Conservation (phyloP, 2,329 filamentous ascomycete species). For the Penicillium sp. region DNA sequence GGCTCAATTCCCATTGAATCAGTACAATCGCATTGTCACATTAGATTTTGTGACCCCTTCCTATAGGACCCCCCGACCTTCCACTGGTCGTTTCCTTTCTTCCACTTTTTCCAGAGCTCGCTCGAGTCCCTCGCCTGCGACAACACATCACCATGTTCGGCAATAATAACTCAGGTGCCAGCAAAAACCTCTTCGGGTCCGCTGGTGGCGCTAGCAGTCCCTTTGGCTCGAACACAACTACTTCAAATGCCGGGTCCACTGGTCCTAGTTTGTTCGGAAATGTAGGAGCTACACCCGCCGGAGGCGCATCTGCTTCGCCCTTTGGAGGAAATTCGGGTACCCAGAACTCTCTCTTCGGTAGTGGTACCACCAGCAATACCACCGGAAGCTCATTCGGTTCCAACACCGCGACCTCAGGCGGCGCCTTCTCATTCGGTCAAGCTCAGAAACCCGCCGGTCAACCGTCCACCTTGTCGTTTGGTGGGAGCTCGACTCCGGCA, state of each 20-base stretch:
- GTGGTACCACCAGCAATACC: slow-evolving; percentile 8
- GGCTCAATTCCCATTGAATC: slow-evolving; percentile 1
- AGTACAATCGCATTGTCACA: slow-evolving; percentile 3
- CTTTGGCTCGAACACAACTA: slow-evolving; percentile 33
- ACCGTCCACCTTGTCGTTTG: slow-evolving; percentile 29
- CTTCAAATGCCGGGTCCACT: slow-evolving; percentile 22
- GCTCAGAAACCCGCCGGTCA: slow-evolving; percentile 26
- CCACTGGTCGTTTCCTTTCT: slow-evolving; percentile 11
- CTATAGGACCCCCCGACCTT: slow-evolving; percentile 13
- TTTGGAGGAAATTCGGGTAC: slow-evolving; percentile 33
- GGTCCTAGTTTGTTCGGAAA: slow-evolving; percentile 42
- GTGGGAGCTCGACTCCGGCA: slow-evolving; percentile 33
- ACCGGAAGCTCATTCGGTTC: background rate
- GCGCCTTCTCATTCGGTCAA: slow-evolving; percentile 28
- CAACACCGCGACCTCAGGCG: background rate
- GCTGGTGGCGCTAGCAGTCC: slow-evolving; percentile 20
- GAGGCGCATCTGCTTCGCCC: slow-evolving; percentile 32
- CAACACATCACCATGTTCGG: slow-evolving; percentile 32
- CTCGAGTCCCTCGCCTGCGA: slow-evolving; percentile 21
- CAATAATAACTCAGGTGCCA: slow-evolving; percentile 42
- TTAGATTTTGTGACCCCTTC: slow-evolving; percentile 7
- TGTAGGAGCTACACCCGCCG: slow-evolving; percentile 33
- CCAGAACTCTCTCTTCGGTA: slow-evolving; percentile 30
- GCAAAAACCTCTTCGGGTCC: slow-evolving; percentile 32
- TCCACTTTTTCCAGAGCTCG: slow-evolving; percentile 25